Evolutionary conservation across 495 filamentous ascomycete genomes (phyloP), one percentile per base, ranked within the genome.

Genomic region (Aspergillus cavernicola): DNA sequence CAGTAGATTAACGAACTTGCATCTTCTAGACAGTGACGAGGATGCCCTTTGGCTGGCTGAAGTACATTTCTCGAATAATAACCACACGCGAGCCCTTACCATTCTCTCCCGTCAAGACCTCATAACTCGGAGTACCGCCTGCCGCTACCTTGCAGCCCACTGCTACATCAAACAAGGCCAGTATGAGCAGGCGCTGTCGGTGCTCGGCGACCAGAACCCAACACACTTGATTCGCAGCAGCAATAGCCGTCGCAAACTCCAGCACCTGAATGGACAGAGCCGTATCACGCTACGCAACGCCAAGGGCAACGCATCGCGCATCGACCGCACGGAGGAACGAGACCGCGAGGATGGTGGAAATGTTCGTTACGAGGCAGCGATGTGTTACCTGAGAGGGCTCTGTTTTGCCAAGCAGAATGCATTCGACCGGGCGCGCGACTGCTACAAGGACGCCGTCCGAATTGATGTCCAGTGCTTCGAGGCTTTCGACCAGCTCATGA

Each of bases 381-480:
- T 99, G 92, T 97, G 95, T 73, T 96, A 91, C 69, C 74, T 99
- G 31, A 79, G 93, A 19, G 93, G 93, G 4, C 78, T 95, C 20
- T 97, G 95, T 72, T 97, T 89, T 63, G 92, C 93, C 15, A 97
- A 96, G 68, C 90, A 95, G 70, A 99, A 97, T 68, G 88, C 92
- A 12, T 97, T 97, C 58, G 95, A 99, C 63, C 85, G 92, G 22
- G 93, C 93, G 31, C 96, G 96, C 61, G 91, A 97, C 62, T 97
- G 95, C 71, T 99, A 97, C 77, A 97, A 96, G 72, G 89, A 95
- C 60, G 93, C 93, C 6, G 89, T 97, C 36, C 80, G 88, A 41
- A 97, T 99, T 62, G 95, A 99, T 66, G 91, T 97, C 6, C 92
- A 97, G 66, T 99, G 93, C 68, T 97, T 95, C 63, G 93, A 99